Percentiles rank a stretch among this genome's conserved stretches.
phyloP scores from a whole-genome alignment of 352 stramenopile species.

The Globisporangium radiosum region DNA sequence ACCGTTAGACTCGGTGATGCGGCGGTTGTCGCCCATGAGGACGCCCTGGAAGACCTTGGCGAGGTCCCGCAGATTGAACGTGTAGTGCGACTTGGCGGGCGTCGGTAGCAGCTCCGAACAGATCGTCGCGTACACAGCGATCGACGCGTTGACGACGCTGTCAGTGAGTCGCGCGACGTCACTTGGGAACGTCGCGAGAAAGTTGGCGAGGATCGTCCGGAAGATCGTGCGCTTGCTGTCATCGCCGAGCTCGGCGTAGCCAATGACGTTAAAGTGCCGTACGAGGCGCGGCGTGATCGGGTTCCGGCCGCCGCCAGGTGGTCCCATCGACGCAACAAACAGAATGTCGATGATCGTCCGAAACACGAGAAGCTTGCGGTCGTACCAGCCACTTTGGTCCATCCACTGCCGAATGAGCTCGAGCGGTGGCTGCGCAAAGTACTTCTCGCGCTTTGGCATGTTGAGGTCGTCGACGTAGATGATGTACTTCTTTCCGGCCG shows the following conservation, averaged over 20 bases:
- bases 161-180: constrained; percentile 55
- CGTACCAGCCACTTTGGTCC: constrained; percentile 92
- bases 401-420: constrained; percentile 94
- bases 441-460: constrained; percentile 94
- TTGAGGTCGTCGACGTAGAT: constrained; percentile 96
- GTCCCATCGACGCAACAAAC: constrained; percentile 90
- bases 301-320: constrained; percentile 89
- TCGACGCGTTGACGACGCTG: constrained; percentile 77
- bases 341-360: constrained; percentile 84
- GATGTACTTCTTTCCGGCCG: constrained; percentile 89
- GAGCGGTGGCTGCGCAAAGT: constrained; percentile 92
- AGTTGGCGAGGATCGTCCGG: constrained; percentile 88
- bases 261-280: constrained; percentile 92
- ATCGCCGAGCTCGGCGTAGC: constrained; percentile 87
- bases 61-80: constrained; percentile 93
- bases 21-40: constrained; percentile 78
- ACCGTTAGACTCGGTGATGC: constrained; percentile 46
- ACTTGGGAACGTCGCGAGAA: constrained; percentile 42
- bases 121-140: constrained; percentile 90
- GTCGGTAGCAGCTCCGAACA: constrained; percentile 88
- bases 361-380: constrained; percentile 90
- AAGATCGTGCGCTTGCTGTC: constrained; percentile 91
- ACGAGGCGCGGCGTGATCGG: constrained; percentile 88
- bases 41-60: constrained; percentile 93
- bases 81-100: constrained; percentile 93